Evolutionary conservation across 2,329 filamentous ascomycete species (phyloP).

Genomic region (Colletotrichum eremochloae): DNA sequence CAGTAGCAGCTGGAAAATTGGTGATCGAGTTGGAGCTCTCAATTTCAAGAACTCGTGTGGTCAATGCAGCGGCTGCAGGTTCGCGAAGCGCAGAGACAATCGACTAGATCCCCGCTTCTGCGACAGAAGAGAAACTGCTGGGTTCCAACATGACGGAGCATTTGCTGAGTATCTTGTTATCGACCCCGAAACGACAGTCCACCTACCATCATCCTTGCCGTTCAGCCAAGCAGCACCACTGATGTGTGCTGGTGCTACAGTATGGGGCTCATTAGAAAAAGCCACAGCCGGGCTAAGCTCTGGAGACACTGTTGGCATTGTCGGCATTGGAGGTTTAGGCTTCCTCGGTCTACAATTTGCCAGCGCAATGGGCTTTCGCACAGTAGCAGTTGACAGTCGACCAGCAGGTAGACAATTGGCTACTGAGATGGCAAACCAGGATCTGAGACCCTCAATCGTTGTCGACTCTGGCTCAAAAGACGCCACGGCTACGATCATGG

Average conservation of each 20-base stretch:
- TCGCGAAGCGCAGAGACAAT: slow-evolving; percentile 39
- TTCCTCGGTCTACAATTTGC: slow-evolving; percentile 53
- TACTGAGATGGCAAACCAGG: slow-evolving; percentile 43
- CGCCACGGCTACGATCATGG: slow-evolving; percentile 43
- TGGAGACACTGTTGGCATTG: slow-evolving; percentile 48
- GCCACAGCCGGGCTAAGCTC: slow-evolving; percentile 45
- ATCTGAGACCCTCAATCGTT: slow-evolving; percentile 47
- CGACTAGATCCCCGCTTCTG: slow-evolving; percentile 50
- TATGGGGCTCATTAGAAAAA: slow-evolving; percentile 51
- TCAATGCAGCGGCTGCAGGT: slow-evolving; percentile 47
- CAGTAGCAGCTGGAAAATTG: slow-evolving; percentile 46
- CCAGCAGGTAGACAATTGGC: slow-evolving; percentile 48
- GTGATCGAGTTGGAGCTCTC: slow-evolving; percentile 53
- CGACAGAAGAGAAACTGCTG: slow-evolving; percentile 50
- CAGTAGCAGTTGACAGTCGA: slow-evolving; percentile 53
- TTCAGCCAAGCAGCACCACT: slow-evolving; percentile 54
- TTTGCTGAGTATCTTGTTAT: slow-evolving; percentile 53
- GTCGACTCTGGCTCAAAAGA: slow-evolving; percentile 45
- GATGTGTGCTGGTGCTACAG: slow-evolving; percentile 54
- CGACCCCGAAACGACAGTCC: slow-evolving; percentile 49
- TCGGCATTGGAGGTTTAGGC: slow-evolving; percentile 54
- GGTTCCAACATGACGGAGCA: slow-evolving; percentile 52
- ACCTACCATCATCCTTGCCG: slow-evolving; percentile 46
- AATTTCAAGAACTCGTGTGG: slow-evolving; percentile 53
- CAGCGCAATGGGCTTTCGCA: slow-evolving; percentile 52